Base-by-base conservation (phyloP, 169 alveolate species). In the Plasmodium knowlesi region DNA sequence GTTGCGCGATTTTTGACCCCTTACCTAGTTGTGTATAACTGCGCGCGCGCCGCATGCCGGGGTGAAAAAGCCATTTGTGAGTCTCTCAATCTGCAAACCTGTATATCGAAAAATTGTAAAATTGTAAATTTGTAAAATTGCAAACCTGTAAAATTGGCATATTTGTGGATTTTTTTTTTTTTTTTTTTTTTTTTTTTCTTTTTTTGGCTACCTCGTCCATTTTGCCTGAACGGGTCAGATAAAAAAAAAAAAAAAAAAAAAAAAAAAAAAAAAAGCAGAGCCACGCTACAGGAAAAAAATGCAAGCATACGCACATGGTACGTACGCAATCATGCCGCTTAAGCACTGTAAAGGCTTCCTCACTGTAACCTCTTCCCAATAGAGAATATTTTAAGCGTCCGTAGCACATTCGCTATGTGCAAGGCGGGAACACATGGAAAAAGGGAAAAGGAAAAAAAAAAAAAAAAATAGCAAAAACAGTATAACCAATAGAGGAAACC, bases 161-260 rank as follows among this genome's bases (percentile, higher is more conserved):
- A 2, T 50, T 14, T 10, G 61, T 12, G 61, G 16, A 5, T 61
- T 61, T 61, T 61, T 61, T 61, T 61, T 61, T 57, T 61, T 61
- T 19, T 57, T 67, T 67, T 67, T 67, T 67, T 67, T 67, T 67
- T 67, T 67, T 67, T 67, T 67, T 67, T 67, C 25, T 67, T 67
- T 67, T 67, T 67, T 25, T 67, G 16, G 76, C 76, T 67, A 67
- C 76, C 32, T 67, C 37, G 30, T 67, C 76, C 76, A 25, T 67
- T 67, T 67, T 67, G 41, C 37, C 76, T 67, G 76, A 67, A 19
- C 37, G 76, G 76, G 76, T 67, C 76, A 67, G 76, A n/a, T 67
- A 25, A 22, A 50, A 46, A 61, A 22, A 61, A 46, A n/a, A n/a
- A n/a, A n/a, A n/a, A n/a, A n/a, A n/a, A n/a, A n/a, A n/a, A n/a